phyloP scores from a whole-genome alignment of 805 yeast species.

The Yarrowia sp. region DNA sequence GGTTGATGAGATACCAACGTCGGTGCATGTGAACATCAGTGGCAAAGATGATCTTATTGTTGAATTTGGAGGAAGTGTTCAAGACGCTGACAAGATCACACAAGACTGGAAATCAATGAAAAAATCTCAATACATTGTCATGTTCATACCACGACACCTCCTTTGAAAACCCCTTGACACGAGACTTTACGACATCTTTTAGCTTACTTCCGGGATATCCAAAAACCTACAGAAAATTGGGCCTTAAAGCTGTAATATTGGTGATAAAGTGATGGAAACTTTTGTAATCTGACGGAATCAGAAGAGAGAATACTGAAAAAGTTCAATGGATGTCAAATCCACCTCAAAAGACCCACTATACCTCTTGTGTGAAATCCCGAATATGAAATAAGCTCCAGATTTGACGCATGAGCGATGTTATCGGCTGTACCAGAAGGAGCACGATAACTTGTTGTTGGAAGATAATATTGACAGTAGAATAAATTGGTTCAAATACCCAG shows the following conservation, averaged over 20 bases:
- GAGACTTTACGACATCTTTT: constrained; percentile 10
- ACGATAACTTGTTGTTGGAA: not conserved
- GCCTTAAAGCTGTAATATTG: too few relatives aligned
- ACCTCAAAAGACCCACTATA: too few relatives aligned
- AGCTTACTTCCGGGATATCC: constrained; percentile 31
- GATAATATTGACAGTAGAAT: not conserved
- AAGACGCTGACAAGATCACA: too few relatives aligned
- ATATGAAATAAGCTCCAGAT: constrained; percentile 2
- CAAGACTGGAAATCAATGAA: too few relatives aligned
- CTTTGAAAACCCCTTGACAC: constrained; percentile 4
- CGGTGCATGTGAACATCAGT: constrained; percentile 5
- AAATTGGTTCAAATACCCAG: not conserved
- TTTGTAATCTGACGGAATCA: too few relatives aligned
- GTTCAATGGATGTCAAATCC: too few relatives aligned
- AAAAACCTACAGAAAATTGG: constrained; percentile 6
- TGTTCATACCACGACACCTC: not conserved
- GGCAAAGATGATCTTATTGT: not conserved
- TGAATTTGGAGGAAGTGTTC: too few relatives aligned
- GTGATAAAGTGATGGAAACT: too few relatives aligned
- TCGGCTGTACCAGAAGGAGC: not conserved
- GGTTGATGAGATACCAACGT: constrained; percentile 13
- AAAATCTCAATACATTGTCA: too few relatives aligned
- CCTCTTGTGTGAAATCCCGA: not conserved
- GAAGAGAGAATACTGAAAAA: too few relatives aligned
- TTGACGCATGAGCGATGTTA: constrained; percentile 24